phyloP scores from a whole-genome alignment of 768 basidiomycete genomes.

The Lepiota brunneoincarnata region DNA sequence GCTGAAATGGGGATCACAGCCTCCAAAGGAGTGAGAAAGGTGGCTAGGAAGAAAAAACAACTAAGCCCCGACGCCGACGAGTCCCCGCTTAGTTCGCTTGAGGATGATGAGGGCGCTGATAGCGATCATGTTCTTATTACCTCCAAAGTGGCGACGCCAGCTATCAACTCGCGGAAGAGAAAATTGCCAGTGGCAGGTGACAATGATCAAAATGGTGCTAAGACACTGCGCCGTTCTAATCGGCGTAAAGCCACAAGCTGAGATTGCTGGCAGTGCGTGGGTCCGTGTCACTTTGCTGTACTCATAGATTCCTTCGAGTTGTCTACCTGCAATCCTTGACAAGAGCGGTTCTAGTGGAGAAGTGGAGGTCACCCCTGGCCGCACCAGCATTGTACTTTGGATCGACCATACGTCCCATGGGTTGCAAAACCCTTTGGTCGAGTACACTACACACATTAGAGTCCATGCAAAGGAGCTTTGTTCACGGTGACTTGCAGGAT shows the following conservation, averaged over 20 bases:
- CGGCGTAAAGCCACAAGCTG: neutral
- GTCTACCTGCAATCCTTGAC: too few relatives aligned
- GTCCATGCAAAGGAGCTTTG: too few relatives aligned
- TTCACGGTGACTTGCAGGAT: too few relatives aligned
- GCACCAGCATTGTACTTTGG: too few relatives aligned
- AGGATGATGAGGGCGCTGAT: neutral
- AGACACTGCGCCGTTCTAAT: conserved; percentile 6
- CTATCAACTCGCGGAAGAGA: neutral
- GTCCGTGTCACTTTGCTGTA: too few relatives aligned
- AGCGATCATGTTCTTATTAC: neutral
- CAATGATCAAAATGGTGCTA: neutral
- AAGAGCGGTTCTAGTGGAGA: too few relatives aligned
- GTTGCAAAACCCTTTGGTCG: too few relatives aligned
- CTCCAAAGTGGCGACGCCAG: neutral
- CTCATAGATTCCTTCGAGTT: neutral
- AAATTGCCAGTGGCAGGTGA: neutral
- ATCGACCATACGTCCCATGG: too few relatives aligned
- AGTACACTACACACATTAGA: too few relatives aligned
- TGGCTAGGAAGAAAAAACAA: neutral
- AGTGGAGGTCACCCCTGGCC: too few relatives aligned
- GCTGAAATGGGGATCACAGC: conserved; percentile 16
- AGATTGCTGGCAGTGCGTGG: neutral
- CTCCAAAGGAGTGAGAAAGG: neutral
- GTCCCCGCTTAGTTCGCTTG: conserved; percentile 6
- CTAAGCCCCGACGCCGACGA: neutral